phyloP scores from a whole-genome alignment of 2,329 filamentous ascomycete genomes.

The Diplodia corticola region DNA sequence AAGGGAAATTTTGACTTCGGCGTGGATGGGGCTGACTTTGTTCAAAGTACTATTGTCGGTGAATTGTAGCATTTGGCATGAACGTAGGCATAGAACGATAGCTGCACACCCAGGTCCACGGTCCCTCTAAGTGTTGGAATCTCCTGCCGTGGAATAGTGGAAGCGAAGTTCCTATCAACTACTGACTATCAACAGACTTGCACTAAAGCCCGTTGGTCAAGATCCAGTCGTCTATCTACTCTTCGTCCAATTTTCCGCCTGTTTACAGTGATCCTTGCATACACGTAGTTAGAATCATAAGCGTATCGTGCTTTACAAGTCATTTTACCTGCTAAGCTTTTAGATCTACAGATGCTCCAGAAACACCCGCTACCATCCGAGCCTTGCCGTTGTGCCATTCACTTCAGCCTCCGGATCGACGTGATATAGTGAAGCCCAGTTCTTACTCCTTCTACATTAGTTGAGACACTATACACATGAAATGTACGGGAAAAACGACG shows the following conservation, averaged over 20 bases:
- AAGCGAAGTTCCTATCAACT: no score
- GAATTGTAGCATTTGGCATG: background rate
- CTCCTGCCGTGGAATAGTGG: background rate
- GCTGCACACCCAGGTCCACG: no score
- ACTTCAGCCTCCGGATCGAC: background rate
- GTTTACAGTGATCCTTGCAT: background rate
- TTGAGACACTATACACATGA: background rate
- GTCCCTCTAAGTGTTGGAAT: background rate
- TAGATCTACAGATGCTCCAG: background rate
- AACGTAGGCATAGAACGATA: background rate
- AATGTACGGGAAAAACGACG: background rate
- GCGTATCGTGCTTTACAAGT: background rate
- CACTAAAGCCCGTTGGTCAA: no score
- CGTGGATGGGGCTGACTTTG: background rate
- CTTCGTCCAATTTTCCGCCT: no score
- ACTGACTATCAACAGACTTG: no score
- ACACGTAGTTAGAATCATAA: background rate
- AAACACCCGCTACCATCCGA: background rate
- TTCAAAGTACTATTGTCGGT: background rate
- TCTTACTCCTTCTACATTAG: background rate
- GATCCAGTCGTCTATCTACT: no score
- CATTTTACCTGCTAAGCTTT: background rate
- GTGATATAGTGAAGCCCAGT: background rate
- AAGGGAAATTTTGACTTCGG: no score
- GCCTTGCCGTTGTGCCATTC: background rate